Conservation (phyloP, 2,329 filamentous ascomycete species). For the Leptographium flavum region DNA sequence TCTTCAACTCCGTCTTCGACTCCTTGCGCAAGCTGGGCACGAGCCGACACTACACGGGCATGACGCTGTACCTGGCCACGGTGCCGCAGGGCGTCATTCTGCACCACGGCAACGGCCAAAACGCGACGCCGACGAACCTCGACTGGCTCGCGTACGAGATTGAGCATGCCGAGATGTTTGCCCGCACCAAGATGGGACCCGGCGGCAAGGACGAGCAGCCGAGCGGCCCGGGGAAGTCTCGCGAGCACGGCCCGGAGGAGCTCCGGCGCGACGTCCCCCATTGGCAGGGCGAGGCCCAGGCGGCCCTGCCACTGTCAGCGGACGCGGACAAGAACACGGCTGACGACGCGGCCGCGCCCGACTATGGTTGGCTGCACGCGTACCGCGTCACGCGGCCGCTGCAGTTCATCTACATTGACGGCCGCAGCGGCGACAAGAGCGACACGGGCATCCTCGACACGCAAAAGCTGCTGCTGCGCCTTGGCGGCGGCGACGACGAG, state of each 20-base stretch:
- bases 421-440: slow-evolving; percentile 21
- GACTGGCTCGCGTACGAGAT: slow-evolving; percentile 69
- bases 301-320: neutral
- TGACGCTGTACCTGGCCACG: slow-evolving; percentile 53
- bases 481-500: neutral
- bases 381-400: slow-evolving; percentile 46
- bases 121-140: slow-evolving; percentile 30
- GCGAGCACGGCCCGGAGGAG: no score
- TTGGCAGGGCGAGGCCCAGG: neutral
- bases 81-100: slow-evolving; percentile 50
- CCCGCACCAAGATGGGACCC: slow-evolving; percentile 16
- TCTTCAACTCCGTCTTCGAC: slow-evolving; percentile 38
- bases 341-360: neutral
- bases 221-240: no score
- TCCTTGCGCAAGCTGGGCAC: slow-evolving; percentile 53
- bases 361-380: slow-evolving; percentile 48
- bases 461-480: slow-evolving; percentile 38
- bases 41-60: slow-evolving; percentile 59
- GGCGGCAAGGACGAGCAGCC: no score
- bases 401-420: slow-evolving; percentile 53
- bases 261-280: no score
- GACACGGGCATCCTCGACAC: slow-evolving; percentile 52
- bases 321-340: neutral
- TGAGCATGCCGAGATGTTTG: slow-evolving; percentile 57
- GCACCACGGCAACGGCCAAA: slow-evolving; percentile 45